These are phyloP conservation scores for Kluyveromyces marxianus DNA, from an alignment of 1,139 yeast species.

Conservation along the genomic window DNA sequence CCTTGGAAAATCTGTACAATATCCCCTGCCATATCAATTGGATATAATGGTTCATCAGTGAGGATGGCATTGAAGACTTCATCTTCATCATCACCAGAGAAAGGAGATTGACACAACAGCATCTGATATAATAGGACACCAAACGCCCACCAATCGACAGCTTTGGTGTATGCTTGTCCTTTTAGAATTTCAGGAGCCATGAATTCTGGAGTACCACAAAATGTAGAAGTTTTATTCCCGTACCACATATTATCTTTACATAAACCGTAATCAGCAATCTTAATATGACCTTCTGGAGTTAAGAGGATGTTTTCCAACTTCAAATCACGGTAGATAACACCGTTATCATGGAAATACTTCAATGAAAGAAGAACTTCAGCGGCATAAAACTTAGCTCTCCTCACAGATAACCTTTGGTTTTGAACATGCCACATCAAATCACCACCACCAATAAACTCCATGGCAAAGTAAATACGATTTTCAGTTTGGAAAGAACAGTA, in stretches of 20 bases:
- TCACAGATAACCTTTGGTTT: conserved; percentile 78
- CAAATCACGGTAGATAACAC: conserved; percentile 92
- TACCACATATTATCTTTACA: conserved; percentile 95
- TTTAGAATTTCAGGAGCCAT: conserved; percentile 98
- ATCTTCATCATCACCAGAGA: conserved; percentile 97
- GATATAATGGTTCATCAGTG: conserved; percentile 95
- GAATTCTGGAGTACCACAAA: conserved; percentile 98
- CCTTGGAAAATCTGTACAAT: conserved; percentile 92
- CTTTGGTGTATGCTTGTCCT: conserved; percentile 85
- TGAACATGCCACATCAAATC: conserved; percentile 99
- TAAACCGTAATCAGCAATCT: conserved; percentile 92
- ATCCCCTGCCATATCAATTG: conserved; percentile 95
- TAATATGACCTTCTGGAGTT: conserved; percentile 89
- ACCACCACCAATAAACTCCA: conserved; percentile 97
- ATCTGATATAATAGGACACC: conserved; percentile 94
- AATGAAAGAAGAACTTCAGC: conserved; percentile 89
- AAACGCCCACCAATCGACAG: conserved; percentile 99
- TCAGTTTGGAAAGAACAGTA: conserved; percentile 98
- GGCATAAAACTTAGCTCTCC: conserved; percentile 93
- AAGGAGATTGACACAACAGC: conserved; percentile 94
- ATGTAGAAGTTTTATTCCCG: conserved; percentile 86
- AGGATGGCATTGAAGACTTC: conserved; percentile 97
- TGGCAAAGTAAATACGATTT: conserved; percentile 91
- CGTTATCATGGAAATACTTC: conserved; percentile 90
- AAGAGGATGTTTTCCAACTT: conserved; percentile 88